Evolutionary conservation across 495 filamentous ascomycete species (phyloP), one percentile per base, ranked within the genome.

Genomic region (Podospora pseudocomata): DNA sequence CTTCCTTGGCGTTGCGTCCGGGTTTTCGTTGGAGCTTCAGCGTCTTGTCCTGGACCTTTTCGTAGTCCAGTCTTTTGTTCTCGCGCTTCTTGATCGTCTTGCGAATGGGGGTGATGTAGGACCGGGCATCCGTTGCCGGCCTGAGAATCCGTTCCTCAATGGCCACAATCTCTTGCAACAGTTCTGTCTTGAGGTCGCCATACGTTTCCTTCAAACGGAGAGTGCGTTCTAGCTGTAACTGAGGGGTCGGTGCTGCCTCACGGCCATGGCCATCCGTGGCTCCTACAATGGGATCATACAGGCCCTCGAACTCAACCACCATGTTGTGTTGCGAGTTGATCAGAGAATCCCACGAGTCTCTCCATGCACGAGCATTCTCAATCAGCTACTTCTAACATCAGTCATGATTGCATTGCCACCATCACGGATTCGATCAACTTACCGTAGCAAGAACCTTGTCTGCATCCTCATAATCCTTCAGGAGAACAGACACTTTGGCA

Each of bases 1-100:
- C 93, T 63, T 98, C 94, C 63, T 92, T 86, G 34, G 94, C 87
- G 28, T 86, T 87, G 64, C 89, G 86, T 57, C 87, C 90, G 18
- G 83, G 74, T 75, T 97, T 97, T 74, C 88, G 90, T 69, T 86
- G 80, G 26, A 88, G 83, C 73, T 86, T 88, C 68, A 91, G 91
- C 23, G 89, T 88, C 65, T 89, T 87, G 65, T 90, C 86, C 74
- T 93, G 88, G 67, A 88, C 88, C 68, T 90, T 89, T 78, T 98
- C 94, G 73, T 89, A 97, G 76, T 97, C 94, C 59, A 95, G 73
- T 84, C 96, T 91, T 79, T 89, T 92, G 72, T 96, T 90, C 72
- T 96, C 92, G 55, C 94, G 84, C 74, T 92, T 94, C 81, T 97
- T 97, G 76, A 98, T 94, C 2, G 90, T 90, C 79, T 94, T 97